Evolutionary conservation across 192 early-diverging fungal species (phyloP), one percentile per base, ranked within the genome.

Genomic region (Podochytrium sp.): DNA sequence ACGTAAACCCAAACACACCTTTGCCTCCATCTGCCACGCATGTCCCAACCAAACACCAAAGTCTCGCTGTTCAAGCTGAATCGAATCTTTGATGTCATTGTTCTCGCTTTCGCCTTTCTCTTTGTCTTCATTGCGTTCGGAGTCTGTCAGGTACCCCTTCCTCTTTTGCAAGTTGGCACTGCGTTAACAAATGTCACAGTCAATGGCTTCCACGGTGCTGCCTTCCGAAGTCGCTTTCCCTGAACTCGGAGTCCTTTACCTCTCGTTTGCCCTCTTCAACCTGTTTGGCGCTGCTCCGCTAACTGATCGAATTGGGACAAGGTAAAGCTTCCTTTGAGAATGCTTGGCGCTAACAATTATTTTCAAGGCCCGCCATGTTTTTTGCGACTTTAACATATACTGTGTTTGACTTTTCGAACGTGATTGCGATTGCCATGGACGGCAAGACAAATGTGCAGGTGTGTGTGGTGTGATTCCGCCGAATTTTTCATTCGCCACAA

Each of bases 261-360:
- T 75, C 10, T 20, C 74, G 12, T 75, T 75, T 1, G 74, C 74
- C 7, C 35, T 75, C 12, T 58, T 67, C 52, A 75, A 75, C 56
- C 51, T 75, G 23, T 67, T 67, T 52, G 53, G 51, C 16, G 74
- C 74, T 16, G 63, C 64, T 40, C 74, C 64, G 1, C 33, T 67
- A 1, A 65, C 68, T 18, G 74, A 75, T 42, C 49, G 40, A 20
- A 65, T 75, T 55, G 74, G 74, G 25, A 30, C 66, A 33, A 66
- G 64, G 64, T 66, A 25, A 49, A 10, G 3, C 12, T 12, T 6
- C 25, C 33, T n/a, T 1, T 18, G 10, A 10, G 18, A 50, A 50
- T 49, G 33, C 2, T 2, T 0, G 12, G 14, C 2, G 25, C 7
- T 51, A n/a, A 43, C 16, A 20, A 51, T n/a, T 27, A 14, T 20